These are phyloP conservation scores for Globisporangium spiculum DNA, from an alignment of 352 stramenopile genomes.

Conservation along the genomic window DNA sequence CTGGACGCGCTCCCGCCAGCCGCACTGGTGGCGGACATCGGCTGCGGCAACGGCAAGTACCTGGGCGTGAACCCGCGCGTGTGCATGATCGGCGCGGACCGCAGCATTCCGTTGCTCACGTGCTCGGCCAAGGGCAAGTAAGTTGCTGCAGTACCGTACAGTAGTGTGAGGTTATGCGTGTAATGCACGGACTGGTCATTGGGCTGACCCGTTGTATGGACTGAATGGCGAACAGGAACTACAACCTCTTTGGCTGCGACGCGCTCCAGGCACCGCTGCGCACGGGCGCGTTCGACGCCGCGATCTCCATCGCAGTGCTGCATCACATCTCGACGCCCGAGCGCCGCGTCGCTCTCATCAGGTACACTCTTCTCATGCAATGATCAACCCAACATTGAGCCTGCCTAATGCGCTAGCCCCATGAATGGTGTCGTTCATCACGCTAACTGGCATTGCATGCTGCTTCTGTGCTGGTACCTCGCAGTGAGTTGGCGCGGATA, in stretches of 20 bases:
- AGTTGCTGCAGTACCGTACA: too few species aligned
- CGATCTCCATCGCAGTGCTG: conserved; percentile 78
- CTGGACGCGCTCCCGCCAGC: conserved; percentile 37
- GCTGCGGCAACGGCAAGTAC: conserved; percentile 87
- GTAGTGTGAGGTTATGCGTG: too few species aligned
- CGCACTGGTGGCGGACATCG: conserved; percentile 71
- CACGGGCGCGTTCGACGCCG: conserved; percentile 61
- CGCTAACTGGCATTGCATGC: background rate
- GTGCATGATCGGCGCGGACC: conserved; percentile 69
- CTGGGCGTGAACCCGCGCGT: conserved; percentile 52
- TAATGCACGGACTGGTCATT: background rate
- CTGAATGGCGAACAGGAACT: conserved; percentile 29
- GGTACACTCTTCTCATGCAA: conserved; percentile 26
- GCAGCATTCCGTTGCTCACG: conserved; percentile 73
- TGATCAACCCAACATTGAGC: background rate
- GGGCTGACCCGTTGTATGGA: background rate
- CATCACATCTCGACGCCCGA: conserved; percentile 82
- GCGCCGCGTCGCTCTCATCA: conserved; percentile 63
- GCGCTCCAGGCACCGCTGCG: conserved; percentile 64
- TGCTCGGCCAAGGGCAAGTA: conserved; percentile 40
- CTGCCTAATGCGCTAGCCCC: too few species aligned
- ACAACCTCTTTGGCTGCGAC: conserved; percentile 68
- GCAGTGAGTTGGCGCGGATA: conserved; percentile 64
- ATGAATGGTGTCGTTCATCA: background rate
- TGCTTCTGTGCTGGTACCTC: background rate